These are phyloP conservation scores for Cyclotella baltica DNA, from an alignment of 108 stramenopile genomes.

Conservation along the genomic window DNA sequence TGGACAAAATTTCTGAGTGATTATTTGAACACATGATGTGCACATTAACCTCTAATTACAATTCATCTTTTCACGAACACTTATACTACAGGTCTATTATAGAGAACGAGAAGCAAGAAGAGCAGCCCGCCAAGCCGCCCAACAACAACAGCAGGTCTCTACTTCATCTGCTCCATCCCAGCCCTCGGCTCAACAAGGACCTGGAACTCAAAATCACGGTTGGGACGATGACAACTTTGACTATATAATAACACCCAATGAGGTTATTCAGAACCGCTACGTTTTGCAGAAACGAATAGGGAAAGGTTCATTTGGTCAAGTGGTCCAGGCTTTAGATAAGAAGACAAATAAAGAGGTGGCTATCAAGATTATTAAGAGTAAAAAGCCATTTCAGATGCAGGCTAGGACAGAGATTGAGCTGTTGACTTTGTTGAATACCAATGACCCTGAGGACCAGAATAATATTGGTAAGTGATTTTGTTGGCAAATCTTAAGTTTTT, in stretches of 20 bases:
- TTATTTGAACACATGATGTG: background rate
- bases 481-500: background rate
- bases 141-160: conserved; percentile 16
- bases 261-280: conserved; percentile 88
- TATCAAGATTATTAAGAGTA: conserved; percentile 99
- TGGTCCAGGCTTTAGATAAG: conserved; percentile 87
- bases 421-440: conserved; percentile 72
- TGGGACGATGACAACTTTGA: conserved; percentile 99
- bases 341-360: conserved; percentile 86
- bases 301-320: conserved; percentile 97
- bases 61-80: background rate
- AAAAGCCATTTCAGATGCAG: conserved; percentile 95
- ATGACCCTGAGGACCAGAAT: conserved; percentile 85
- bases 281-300: conserved; percentile 94
- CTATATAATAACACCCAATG: conserved; percentile 89
- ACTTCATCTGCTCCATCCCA: conserved; percentile 20
- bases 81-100: conserved; percentile 76
- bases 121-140: conserved; percentile 60
- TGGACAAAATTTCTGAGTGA: no score
- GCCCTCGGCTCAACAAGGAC: conserved; percentile 31
- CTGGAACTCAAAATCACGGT: conserved; percentile 82
- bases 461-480: conserved; percentile 72
- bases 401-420: conserved; percentile 97
- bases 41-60: background rate
- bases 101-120: conserved; percentile 81